Evolutionary conservation across 805 yeast genomes (phyloP).

Genomic region (Metschnikowia noctiluminum): DNA sequence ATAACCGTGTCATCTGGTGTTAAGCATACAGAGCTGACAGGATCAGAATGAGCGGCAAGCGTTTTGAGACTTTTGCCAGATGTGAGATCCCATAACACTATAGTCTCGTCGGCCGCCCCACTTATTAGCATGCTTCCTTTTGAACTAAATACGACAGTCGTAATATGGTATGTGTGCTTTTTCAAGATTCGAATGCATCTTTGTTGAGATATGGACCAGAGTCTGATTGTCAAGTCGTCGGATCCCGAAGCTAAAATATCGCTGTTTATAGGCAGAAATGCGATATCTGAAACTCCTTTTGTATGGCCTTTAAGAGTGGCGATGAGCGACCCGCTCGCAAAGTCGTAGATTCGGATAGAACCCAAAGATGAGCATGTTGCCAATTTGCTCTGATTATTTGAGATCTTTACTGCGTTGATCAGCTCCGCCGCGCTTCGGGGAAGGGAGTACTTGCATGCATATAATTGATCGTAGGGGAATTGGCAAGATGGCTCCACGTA

Average conservation of each 20-base stretch:
- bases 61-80: slow-evolving; percentile 71
- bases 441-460: slow-evolving; percentile 12
- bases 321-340: slow-evolving; percentile 16
- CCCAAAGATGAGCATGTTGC: slow-evolving; percentile 49
- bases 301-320: slow-evolving; percentile 53
- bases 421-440: slow-evolving; percentile 5
- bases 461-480: slow-evolving; percentile 10
- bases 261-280: slow-evolving; percentile 71
- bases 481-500: not conserved
- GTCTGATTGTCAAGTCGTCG: slow-evolving; percentile 75
- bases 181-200: slow-evolving; percentile 49
- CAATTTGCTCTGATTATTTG: slow-evolving; percentile 56
- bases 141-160: slow-evolving; percentile 62
- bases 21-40: slow-evolving; percentile 72
- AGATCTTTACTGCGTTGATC: slow-evolving; percentile 49
- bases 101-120: slow-evolving; percentile 88
- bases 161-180: slow-evolving; percentile 85
- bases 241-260: slow-evolving; percentile 76
- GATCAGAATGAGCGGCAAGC: slow-evolving; percentile 89
- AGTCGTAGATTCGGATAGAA: slow-evolving; percentile 24
- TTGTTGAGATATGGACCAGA: slow-evolving; percentile 61
- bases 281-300: slow-evolving; percentile 68
- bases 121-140: slow-evolving; percentile 78
- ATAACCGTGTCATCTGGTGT: slow-evolving; percentile 79
- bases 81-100: slow-evolving; percentile 83